phyloP scores from a whole-genome alignment of 164 flowering plant genomes.

The Brasenia schreberi region DNA sequence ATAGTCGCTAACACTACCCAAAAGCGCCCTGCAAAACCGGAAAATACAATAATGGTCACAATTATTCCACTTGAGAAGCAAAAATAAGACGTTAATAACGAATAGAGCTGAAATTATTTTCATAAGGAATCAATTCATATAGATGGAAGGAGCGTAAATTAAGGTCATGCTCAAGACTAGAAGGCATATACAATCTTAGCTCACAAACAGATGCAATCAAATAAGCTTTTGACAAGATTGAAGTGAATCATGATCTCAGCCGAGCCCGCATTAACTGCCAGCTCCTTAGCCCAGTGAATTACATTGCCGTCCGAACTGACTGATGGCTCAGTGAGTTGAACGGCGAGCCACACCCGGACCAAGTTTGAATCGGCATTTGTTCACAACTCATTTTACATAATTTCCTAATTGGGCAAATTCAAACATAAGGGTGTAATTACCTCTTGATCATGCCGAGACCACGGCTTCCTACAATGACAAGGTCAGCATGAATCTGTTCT shows the following conservation, averaged over 20 bases:
- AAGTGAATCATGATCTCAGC: not conserved
- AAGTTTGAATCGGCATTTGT: not conserved
- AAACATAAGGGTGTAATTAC: slow-evolving; percentile 1
- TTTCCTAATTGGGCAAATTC: no score
- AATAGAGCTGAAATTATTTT: no score
- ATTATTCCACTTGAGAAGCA: no score
- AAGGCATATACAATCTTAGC: no score
- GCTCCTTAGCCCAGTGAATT: not conserved
- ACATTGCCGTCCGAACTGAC: no score
- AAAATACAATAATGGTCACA: no score
- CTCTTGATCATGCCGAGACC: slow-evolving; percentile 21
- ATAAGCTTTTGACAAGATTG: not conserved
- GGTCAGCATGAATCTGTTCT: slow-evolving; percentile 13
- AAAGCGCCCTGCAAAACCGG: slow-evolving; percentile 19
- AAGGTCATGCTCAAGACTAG: no score
- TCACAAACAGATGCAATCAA: no score
- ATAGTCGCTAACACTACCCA: slow-evolving; percentile 37
- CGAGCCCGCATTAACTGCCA: not conserved
- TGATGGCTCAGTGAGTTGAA: no score
- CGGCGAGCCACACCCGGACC: not conserved
- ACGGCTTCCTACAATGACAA: slow-evolving; percentile 24
- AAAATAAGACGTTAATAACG: no score
- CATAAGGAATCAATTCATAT: no score
- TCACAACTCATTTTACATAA: not conserved
- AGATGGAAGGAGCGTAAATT: no score